Evolutionary conservation across 2,329 filamentous ascomycete species (phyloP).

Genomic region (Claviceps pusilla): DNA sequence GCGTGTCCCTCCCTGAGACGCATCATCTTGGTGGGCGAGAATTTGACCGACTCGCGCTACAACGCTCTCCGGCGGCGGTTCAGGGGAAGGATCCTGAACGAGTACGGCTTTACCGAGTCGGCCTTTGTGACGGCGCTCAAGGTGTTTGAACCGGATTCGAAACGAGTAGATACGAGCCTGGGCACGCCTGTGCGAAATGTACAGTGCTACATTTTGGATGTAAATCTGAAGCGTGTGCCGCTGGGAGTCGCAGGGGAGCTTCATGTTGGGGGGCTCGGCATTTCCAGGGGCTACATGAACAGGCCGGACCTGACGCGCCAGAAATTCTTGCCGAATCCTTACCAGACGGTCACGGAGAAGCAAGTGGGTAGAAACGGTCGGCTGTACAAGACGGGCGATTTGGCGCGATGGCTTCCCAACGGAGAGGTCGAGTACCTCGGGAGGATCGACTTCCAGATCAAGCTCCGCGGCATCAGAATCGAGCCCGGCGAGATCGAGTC

Average conservation of each 20-base stretch:
- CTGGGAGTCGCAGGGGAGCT: background rate
- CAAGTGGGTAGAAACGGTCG: background rate
- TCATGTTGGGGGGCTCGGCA: background rate
- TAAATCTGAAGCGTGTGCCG: background rate
- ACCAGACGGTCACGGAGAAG: background rate
- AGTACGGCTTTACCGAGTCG: slow-evolving; percentile 3
- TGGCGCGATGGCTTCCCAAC: slow-evolving; percentile 1
- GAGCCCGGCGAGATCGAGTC: slow-evolving; percentile 2
- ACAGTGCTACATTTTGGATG: slow-evolving; percentile 3
- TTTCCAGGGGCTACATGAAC: slow-evolving; percentile 2
- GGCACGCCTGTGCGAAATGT: background rate
- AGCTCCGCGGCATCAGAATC: background rate
- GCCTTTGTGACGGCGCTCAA: slow-evolving; percentile 2
- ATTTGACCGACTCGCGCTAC: slow-evolving; percentile 1
- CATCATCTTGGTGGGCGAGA: slow-evolving; percentile 1
- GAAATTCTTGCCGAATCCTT: slow-evolving; percentile 1
- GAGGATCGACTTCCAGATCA: slow-evolving; percentile 2
- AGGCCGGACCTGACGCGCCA: background rate
- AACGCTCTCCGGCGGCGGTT: background rate
- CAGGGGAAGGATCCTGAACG: background rate
- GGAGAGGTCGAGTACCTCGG: slow-evolving; percentile 2
- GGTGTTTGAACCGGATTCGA: background rate
- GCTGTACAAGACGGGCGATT: slow-evolving; percentile 1
- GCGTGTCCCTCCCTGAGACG: background rate
- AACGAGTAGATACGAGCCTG: background rate